These are phyloP conservation scores for Wilhelminamyces savonicus DNA, from an alignment of 805 yeast species.

Conservation along the genomic window DNA sequence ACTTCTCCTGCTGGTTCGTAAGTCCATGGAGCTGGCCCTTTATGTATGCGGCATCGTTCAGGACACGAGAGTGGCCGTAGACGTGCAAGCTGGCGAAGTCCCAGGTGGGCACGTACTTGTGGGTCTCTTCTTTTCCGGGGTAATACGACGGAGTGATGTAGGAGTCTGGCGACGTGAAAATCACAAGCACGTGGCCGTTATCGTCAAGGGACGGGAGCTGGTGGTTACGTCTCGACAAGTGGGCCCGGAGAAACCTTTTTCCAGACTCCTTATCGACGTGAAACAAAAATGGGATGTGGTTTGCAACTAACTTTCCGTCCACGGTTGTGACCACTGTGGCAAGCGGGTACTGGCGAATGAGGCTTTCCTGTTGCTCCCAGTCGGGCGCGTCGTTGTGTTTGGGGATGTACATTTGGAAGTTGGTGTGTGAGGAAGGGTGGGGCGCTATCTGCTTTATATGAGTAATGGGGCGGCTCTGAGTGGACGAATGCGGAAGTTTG, in stretches of 20 bases:
- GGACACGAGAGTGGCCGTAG: slow-evolving; percentile 42
- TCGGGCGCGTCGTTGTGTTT: slow-evolving; percentile 20
- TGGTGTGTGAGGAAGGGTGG: too few relatives aligned
- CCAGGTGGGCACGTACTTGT: slow-evolving; percentile 68
- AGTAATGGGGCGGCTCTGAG: too few relatives aligned
- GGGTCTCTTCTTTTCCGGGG: slow-evolving; percentile 47
- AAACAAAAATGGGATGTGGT: slow-evolving; percentile 51
- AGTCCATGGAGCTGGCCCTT: slow-evolving; percentile 37
- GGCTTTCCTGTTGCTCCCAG: slow-evolving; percentile 31
- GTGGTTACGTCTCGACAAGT: slow-evolving; percentile 46
- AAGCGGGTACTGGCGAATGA: slow-evolving; percentile 45
- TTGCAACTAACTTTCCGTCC: slow-evolving; percentile 40
- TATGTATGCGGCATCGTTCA: slow-evolving; percentile 42
- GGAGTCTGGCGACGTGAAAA: slow-evolving; percentile 46
- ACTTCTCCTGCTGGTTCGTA: slow-evolving; percentile 42
- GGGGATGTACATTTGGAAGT: slow-evolving; percentile 39
- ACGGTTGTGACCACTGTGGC: slow-evolving; percentile 42
- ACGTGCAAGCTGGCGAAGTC: slow-evolving; percentile 54
- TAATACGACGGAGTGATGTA: slow-evolving; percentile 60
- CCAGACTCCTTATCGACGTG: slow-evolving; percentile 28
- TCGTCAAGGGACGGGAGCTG: slow-evolving; percentile 39
- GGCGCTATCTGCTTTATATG: too few relatives aligned
- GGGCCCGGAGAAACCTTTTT: slow-evolving; percentile 42
- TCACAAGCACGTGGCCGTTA: slow-evolving; percentile 37
- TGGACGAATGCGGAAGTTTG: too few relatives aligned